Conservation (phyloP, 495 filamentous ascomycete species). For the Annulohypoxylon moriforme region DNA sequence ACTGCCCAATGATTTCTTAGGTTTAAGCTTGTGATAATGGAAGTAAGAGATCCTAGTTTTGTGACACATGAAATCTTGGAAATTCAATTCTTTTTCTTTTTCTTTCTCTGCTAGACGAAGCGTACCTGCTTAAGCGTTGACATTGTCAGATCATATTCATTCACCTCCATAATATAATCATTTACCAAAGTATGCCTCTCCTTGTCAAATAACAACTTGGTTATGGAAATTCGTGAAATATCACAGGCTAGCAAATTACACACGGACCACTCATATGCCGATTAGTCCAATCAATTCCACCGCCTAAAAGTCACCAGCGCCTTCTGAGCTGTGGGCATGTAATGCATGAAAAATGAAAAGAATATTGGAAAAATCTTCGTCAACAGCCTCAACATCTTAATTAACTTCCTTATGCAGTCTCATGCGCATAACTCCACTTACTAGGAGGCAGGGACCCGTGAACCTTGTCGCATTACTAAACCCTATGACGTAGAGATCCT, state of each 20-base stretch:
- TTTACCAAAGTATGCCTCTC: neutral
- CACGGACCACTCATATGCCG: constrained; percentile 19
- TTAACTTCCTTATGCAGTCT: constrained; percentile 34
- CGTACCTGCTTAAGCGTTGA: neutral
- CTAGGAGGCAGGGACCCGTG: constrained; percentile 7
- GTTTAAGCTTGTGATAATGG: constrained; percentile 3
- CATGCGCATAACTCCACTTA: constrained; percentile 36
- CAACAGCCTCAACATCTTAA: constrained; percentile 14
- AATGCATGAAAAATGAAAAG: constrained; percentile 8
- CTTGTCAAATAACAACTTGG: neutral
- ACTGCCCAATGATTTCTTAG: constrained; percentile 9
- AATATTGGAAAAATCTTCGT: constrained; percentile 12
- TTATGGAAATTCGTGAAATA: constrained; percentile 12
- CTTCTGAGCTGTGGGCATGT: constrained; percentile 10
- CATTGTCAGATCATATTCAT: neutral
- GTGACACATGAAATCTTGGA: neutral
- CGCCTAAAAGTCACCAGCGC: constrained; percentile 13
- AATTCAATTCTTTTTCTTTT: neutral
- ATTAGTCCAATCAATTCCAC: constrained; percentile 10
- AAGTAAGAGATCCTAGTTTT: neutral
- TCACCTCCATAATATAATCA: neutral
- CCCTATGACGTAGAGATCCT: constrained; percentile 37
- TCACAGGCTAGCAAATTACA: constrained; percentile 13
- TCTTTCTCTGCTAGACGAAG: neutral
- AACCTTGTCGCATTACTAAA: constrained; percentile 19